Conservation (phyloP, 2,329 filamentous ascomycete species). For the Fusarium agapanthi region DNA sequence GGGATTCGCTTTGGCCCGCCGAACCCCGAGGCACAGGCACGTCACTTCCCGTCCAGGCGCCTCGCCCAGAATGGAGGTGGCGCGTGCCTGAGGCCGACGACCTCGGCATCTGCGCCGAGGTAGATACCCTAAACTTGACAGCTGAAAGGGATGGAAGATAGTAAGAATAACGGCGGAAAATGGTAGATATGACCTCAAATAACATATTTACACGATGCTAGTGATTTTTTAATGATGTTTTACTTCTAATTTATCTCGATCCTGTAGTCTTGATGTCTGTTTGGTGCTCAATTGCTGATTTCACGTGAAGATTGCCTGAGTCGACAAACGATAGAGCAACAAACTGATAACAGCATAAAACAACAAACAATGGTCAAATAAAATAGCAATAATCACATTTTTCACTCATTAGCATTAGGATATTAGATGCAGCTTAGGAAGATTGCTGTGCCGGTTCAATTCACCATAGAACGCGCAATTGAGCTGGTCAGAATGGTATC, state of each 20-base stretch:
- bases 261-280: not conserved
- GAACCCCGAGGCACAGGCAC: conserved; percentile 36
- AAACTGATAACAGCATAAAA: not conserved
- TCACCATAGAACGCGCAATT: fast-evolving
- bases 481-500: not conserved
- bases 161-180: not conserved
- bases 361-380: too few species aligned
- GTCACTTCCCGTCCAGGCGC: conserved; percentile 24
- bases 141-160: not conserved
- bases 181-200: not conserved
- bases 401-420: fast-evolving
- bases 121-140: conserved; percentile 28
- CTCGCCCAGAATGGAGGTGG: conserved; percentile 27
- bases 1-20: conserved; percentile 2
- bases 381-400: fast-evolving
- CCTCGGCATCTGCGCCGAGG: conserved; percentile 20
- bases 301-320: not conserved
- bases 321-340: not conserved
- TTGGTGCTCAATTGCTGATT: not conserved
- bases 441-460: fast-evolving
- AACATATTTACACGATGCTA: not conserved
- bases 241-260: fast-evolving
- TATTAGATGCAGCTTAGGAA: fast-evolving
- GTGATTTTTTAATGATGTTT: not conserved
- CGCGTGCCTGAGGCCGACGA: conserved; percentile 37